Evolutionary conservation across 768 basidiomycete genomes (phyloP), one percentile per base, ranked within the genome.

Genomic region (Tulasnella sp.): DNA sequence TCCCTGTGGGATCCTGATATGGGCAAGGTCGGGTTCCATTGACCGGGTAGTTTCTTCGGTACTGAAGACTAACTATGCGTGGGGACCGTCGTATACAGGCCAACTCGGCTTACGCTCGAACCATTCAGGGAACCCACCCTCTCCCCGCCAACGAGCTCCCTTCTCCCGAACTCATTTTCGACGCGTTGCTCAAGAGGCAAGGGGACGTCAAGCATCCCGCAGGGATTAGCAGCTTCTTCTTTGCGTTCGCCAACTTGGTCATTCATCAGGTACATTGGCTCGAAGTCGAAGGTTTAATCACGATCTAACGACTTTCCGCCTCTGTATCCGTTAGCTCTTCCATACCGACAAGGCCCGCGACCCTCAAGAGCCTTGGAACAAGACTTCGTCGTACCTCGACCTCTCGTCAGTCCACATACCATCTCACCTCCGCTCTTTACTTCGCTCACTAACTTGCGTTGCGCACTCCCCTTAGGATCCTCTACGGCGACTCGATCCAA

Each of bases 91-190:
- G 2, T 32, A 39, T 16, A 16, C 22, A 69, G 69, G 42, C 69
- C 17, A 29, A 35, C 2, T 1, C 83, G 32, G 89, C 90, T 14
- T 90, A 90, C 75, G 83, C 86, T 0, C 81, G 87, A 11, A 85
- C 82, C 73, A 85, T 86, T 0, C 84, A 83, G 75, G 81, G 80
- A 32, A 80, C 81, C 66, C 79, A 79, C 44, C 81, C 82, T 17
- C 75, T 84, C 36, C 81, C 84, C 0, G 77, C 78, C 44, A 76
- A 79, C 47, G 78, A 82, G 14, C 82, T 87, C 1, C 88, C 88
- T 12, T 87, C 87, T 74, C 67, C 81, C 73, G 75, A 79, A 64
- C 73, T 84, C 77, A 76, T 79, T 71, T 84, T 78, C 74, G 83
- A 84, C 76, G 44, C 77, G 3, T 79, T 83, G 16, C 77, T 83